Evolutionary conservation across 2,329 filamentous ascomycete genomes (phyloP), one percentile per base, ranked within the genome.

Genomic region (Claviceps sp.): DNA sequence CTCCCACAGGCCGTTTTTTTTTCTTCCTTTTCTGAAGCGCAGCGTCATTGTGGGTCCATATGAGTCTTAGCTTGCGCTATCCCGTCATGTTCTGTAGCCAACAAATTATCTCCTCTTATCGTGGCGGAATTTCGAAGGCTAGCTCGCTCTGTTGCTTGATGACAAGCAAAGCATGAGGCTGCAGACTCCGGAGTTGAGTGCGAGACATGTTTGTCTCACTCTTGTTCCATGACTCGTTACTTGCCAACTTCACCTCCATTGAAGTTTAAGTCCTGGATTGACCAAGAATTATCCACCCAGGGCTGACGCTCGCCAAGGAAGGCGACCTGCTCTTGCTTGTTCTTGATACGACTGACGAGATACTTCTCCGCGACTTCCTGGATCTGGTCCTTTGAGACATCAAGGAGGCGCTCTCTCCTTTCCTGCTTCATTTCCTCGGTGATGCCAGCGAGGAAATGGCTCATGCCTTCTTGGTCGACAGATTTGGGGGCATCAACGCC

Each of bases 351-450:
- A 45, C 88, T 79, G 29, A 94, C 83, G 14, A 95, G 73, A 64
- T 89, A 95, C 60, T 81, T 79, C 60, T 95, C 83, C 0, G 93
- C 93, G 13, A 83, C 90, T 43, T 83, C 76, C 55, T 83, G 82
- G 9, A 98, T 86, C 59, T 95, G 83, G 56, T 85, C 79, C 55
- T 81, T 82, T 2, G 79, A 87, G 40, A 96, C 90, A 64, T 96
- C 91, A 4, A 98, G 76, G 52, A 98, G 74, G 62, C 85, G 82
- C 67, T 93, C 86, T 59, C 93, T 77, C 65, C 88, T 82, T 60
- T 73, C 78, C 70, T 96, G 89, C 62, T 86, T 83, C 89, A 97
- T 95, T 60, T 88, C 85, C 54, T 93, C 80, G 1, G 86, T 88
- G 38, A 98, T 77, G 13, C 89, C 89, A 34, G 82, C 86, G 62